Conservation (phyloP, 164 flowering plant species). For the Vitis riparia region DNA sequence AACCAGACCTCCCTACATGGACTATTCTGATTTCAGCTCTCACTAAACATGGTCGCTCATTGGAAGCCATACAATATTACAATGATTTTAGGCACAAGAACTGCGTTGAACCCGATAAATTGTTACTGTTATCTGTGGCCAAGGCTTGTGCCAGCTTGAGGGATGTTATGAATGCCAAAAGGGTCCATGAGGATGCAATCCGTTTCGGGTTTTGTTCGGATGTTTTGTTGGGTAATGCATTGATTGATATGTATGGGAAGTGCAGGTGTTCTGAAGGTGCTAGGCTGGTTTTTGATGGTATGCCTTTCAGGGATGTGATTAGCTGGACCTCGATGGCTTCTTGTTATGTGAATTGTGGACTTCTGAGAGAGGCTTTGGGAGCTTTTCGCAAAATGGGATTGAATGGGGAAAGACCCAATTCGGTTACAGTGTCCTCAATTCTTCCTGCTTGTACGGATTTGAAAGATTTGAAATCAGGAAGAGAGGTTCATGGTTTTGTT, state of each 20-base stretch:
- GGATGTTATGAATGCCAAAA: constrained; percentile 39
- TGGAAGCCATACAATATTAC: constrained; percentile 30
- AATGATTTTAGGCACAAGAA: constrained; percentile 4
- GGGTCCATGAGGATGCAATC: constrained; percentile 43
- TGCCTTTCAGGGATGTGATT: constrained; percentile 47
- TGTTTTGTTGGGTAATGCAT: constrained; percentile 42
- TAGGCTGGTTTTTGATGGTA: constrained; percentile 31
- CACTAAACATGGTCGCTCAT: constrained; percentile 43
- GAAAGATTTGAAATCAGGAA: constrained; percentile 41
- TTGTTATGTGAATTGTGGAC: constrained; percentile 43
- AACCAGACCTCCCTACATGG: constrained; percentile 46
- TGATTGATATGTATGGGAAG: constrained; percentile 61
- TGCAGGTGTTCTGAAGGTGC: constrained; percentile 44
- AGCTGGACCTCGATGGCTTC: constrained; percentile 61
- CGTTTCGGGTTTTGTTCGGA: constrained; percentile 36
- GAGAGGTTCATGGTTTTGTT: constrained; percentile 52
- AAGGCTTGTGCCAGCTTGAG: constrained; percentile 48
- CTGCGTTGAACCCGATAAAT: constrained; percentile 33
- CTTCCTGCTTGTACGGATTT: constrained; percentile 53
- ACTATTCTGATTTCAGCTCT: constrained; percentile 44
- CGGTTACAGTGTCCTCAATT: constrained; percentile 46
- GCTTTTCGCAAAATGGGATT: constrained; percentile 51
- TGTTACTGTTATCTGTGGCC: constrained; percentile 38
- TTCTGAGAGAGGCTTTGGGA: constrained; percentile 33
- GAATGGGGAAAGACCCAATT: constrained; percentile 45